Evolutionary conservation across 305 asterid genomes (phyloP), one percentile per base, ranked within the genome.

Genomic region (Fraxinus platypoda): DNA sequence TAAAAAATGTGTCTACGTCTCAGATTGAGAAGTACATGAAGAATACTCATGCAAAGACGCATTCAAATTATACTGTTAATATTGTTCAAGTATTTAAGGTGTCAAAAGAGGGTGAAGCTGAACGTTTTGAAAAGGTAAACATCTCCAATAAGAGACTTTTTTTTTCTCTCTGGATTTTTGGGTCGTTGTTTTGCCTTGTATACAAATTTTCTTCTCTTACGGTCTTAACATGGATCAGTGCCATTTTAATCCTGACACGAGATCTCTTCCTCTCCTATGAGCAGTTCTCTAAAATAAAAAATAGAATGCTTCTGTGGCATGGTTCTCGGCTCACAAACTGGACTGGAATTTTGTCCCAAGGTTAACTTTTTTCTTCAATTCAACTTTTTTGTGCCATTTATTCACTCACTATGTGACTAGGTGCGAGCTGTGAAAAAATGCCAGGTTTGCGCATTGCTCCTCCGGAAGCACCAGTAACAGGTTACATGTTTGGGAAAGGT

Each of bases 401-500:
- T 11, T 49, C 28, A n/a, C 46, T 43, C 74, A 74, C 35, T 79
- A 70, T 74, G 52, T 84, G 76, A 46, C 62, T 62, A 59, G 30
- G 81, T 80, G 59, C 59, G 59, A 75, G 75, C 49, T 74, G 34
- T 79, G 25, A 49, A 84, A 86, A 87, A 64, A 74, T 77, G 77
- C 71, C 88, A 94, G 97, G 99, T 85, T 83, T 95, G 86, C 90
- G 95, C 80, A 93, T 94, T 86, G 97, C 99, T 91, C 99, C 99
- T 83, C 98, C 99, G 6, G 99, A 95, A 89, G 98, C 98, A 74
- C 99, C 99, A 72, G 91, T 78, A 28, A 90, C 97, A 1, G 99
- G 99, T 46, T 95, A 94, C 86, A 95, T 95, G 99, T 94, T 95
- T 87, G 98, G 99, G 28, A 95, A 94, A 88, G 99, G 99, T 31